Base-by-base conservation (phyloP, 371 early-diverging fungal genomes). In the Umbelopsis sp. region DNA sequence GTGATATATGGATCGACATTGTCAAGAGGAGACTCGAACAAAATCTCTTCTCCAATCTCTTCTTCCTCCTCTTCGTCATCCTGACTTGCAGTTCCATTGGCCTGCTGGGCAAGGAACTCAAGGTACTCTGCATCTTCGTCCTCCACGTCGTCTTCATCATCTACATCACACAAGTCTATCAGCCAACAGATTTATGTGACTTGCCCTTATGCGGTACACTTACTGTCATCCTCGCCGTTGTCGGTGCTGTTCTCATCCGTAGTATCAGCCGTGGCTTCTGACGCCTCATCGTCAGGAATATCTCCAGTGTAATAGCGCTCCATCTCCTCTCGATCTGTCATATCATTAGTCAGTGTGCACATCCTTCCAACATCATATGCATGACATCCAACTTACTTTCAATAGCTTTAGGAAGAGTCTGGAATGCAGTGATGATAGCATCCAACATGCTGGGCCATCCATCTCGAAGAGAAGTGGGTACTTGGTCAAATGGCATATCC, bases 1-100 rank as follows among this genome's bases (percentile, higher is more conserved):
- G 83, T 81, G 20, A 89, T 71, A 79, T 94, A 95, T 2, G 92
- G 90, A 72, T 97, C 91, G 48, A 97, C 75, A 46, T 86, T 79
- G 71, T 97, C 97, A 68, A 96, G 79, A 12, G 96, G 95, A 1
- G 95, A 93, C 70, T 92, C 92, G 65, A 91, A 92, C 65, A 87
- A 72, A 9, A 91, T 80, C 71, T 95, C 94, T 74, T 95, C 94
- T 25, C 88, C 87, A 35, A 93, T 85, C 45, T 86, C 84, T n/a
- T 57, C 37, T n/a, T 88, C 90, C n/a, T 90, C 85, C 7, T 87
- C 77, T 20, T 85, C 88, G 11, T 89, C 87, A 16, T 89, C 89
- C 35, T 57, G 57, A 9, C 71, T 65, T 2, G 74, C 70, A 44
- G 66, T 69, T 0, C 35, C 35, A 41, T 52, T 72, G 20, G 50